phyloP scores from a whole-genome alignment of 2,329 filamentous ascomycete genomes.

The Allantophomopsis lycopodina region DNA sequence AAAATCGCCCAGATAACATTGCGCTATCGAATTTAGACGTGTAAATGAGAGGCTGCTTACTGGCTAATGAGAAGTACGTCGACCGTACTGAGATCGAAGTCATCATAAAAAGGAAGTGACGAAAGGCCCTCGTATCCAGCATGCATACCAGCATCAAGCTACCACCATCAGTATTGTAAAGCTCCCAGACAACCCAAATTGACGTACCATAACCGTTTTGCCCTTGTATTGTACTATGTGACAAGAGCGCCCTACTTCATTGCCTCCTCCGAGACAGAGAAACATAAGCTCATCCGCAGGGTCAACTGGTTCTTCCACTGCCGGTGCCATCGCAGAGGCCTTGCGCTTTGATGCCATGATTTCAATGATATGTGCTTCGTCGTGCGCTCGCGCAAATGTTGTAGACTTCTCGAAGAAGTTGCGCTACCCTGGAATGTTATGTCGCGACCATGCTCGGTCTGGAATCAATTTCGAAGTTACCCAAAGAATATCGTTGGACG shows the following conservation, averaged over 20 bases:
- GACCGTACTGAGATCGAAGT: conserved; percentile 94
- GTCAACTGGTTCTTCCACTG: conserved; percentile 75
- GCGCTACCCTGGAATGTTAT: too few species aligned
- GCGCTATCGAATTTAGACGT: conserved; percentile 4
- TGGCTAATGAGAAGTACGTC: conserved; percentile 97
- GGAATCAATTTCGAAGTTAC: too few species aligned
- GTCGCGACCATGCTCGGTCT: too few species aligned
- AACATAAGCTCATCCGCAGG: conserved; percentile 92
- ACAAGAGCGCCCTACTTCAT: conserved; percentile 93
- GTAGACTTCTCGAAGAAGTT: too few species aligned
- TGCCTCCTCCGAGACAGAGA: conserved; percentile 83
- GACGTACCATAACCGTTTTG: conserved; percentile 89
- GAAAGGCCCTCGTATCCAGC: conserved; percentile 91
- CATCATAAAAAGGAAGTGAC: conserved; percentile 91
- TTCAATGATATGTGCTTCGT: not conserved
- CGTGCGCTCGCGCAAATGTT: too few species aligned
- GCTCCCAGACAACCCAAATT: not conserved
- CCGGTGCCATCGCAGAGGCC: conserved; percentile 56
- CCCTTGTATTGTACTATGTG: conserved; percentile 99
- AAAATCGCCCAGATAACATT: too few species aligned
- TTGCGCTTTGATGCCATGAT: conserved; percentile 94
- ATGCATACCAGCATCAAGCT: conserved; percentile 96
- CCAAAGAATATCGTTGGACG: too few species aligned
- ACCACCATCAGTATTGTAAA: conserved; percentile 3
- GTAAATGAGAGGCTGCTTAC: conserved; percentile 48